Conservation (phyloP, 345 rosid genomes). For the Capsella bursapastoris region DNA sequence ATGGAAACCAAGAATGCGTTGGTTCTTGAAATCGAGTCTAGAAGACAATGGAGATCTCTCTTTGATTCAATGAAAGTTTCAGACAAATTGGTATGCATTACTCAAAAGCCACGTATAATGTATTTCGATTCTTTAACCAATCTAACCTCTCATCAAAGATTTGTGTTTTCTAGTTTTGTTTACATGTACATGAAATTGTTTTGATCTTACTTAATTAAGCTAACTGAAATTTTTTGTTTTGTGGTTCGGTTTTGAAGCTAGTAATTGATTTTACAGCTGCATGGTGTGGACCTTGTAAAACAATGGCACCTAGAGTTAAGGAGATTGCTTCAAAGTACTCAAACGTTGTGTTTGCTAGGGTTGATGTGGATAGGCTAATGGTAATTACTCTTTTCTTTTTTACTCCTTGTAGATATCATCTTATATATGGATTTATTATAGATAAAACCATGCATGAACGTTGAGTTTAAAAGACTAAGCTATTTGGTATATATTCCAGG, state of each 20-base stretch:
- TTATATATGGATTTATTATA: background rate
- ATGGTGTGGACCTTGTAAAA: slow-evolving; percentile 87
- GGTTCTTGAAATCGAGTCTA: slow-evolving; percentile 55
- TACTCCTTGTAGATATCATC: background rate
- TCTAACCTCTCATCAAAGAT: background rate
- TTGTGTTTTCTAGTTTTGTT: no score
- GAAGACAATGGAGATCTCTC: slow-evolving; percentile 62
- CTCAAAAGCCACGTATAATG: background rate
- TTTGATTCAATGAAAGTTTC: slow-evolving; percentile 62
- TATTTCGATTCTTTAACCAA: background rate
- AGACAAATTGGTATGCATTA: slow-evolving; percentile 59
- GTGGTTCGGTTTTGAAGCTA: slow-evolving; percentile 49
- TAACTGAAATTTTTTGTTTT: background rate
- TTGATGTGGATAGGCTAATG: slow-evolving; percentile 66
- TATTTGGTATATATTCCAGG: slow-evolving; percentile 47
- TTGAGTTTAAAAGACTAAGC: slow-evolving; percentile 3
- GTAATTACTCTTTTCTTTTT: slow-evolving; percentile 37
- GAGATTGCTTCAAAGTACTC: slow-evolving; percentile 58
- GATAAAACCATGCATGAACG: background rate
- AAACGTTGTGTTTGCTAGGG: slow-evolving; percentile 63
- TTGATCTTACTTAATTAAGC: slow-evolving; percentile 2
- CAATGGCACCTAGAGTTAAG: slow-evolving; percentile 58
- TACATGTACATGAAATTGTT: no score
- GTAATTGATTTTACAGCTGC: slow-evolving; percentile 78
- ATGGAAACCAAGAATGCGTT: slow-evolving; percentile 30